Percentiles rank a stretch among this genome's conserved stretches.
These are phyloP conservation scores for Corinectria fuckeliana DNA, from an alignment of 2,329 filamentous ascomycete species.

Conservation along the genomic window DNA sequence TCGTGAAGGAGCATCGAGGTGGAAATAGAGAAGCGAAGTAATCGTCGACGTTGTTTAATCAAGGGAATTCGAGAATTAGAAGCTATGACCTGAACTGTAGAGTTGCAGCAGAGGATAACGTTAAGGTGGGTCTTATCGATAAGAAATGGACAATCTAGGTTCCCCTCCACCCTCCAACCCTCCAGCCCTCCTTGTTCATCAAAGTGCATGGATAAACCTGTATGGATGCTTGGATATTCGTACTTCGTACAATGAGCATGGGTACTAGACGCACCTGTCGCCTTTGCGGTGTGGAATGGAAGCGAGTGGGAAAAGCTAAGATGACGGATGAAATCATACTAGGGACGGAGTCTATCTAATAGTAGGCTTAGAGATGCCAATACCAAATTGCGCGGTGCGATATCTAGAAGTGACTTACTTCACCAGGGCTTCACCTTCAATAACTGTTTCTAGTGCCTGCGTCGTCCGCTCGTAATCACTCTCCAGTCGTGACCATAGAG, in stretches of 20 bases:
- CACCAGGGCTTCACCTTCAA: not conserved
- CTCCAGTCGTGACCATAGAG: slow-evolving; percentile 6
- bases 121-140: slow-evolving; percentile 18
- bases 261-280: not conserved
- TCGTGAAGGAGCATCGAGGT: slow-evolving; percentile 10
- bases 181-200: too few relatives aligned
- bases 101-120: not conserved
- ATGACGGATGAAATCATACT: too few relatives aligned
- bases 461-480: not conserved
- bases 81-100: slow-evolving; percentile 10
- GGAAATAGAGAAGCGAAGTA: not conserved
- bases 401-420: not conserved
- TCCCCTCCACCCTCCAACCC: too few relatives aligned
- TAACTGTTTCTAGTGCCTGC: not conserved
- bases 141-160: not conserved
- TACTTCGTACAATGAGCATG: not conserved
- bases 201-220: too few relatives aligned
- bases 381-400: too few relatives aligned
- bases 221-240: not conserved
- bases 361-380: not conserved
- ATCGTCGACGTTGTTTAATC: not conserved
- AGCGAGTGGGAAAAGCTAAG: not conserved
- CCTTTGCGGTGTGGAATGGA: not conserved
- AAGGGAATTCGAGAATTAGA: not conserved
- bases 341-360: too few relatives aligned